phyloP scores from a whole-genome alignment of 2,329 filamentous ascomycete genomes.

The Pochonia chlamydosporia region DNA sequence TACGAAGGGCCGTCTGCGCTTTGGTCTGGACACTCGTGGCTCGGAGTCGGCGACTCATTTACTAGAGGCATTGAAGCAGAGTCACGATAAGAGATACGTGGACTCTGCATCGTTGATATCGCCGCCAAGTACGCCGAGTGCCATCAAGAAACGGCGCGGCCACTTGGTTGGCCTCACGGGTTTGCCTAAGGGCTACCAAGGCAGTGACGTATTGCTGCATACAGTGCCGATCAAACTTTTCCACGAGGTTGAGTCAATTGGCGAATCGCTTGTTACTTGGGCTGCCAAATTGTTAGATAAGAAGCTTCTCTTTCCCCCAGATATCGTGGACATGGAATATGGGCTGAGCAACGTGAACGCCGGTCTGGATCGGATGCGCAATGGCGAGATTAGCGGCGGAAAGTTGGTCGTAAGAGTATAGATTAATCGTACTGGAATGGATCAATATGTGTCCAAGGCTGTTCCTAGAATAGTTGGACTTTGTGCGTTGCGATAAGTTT shows the following conservation, averaged over 20 bases:
- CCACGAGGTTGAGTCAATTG: slow-evolving; percentile 60
- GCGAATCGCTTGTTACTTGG: slow-evolving; percentile 59
- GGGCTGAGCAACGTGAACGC: slow-evolving; percentile 63
- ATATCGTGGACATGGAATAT: slow-evolving; percentile 58
- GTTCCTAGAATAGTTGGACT: too few species aligned
- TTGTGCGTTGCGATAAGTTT: too few species aligned
- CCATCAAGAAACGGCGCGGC: slow-evolving; percentile 19
- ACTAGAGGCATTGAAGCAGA: slow-evolving; percentile 41
- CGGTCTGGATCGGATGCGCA: slow-evolving; percentile 59
- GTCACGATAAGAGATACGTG: slow-evolving; percentile 13
- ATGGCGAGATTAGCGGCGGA: slow-evolving; percentile 61
- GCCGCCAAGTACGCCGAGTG: slow-evolving; percentile 32
- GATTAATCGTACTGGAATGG: background rate
- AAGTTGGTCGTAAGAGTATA: slow-evolving; percentile 52
- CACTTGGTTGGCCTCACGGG: slow-evolving; percentile 66
- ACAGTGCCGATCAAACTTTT: slow-evolving; percentile 71
- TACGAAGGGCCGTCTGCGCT: slow-evolving; percentile 52
- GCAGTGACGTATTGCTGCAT: slow-evolving; percentile 48
- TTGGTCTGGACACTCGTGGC: slow-evolving; percentile 64
- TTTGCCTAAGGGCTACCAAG: slow-evolving; percentile 50
- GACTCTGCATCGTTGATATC: slow-evolving; percentile 19
- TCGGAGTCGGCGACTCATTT: slow-evolving; percentile 56
- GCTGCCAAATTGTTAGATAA: slow-evolving; percentile 57
- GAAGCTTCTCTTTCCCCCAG: slow-evolving; percentile 50
- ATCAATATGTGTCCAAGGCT: too few species aligned